These are phyloP conservation scores for Eucalyptus curtisii DNA, from an alignment of 345 rosid genomes.

Conservation along the genomic window DNA sequence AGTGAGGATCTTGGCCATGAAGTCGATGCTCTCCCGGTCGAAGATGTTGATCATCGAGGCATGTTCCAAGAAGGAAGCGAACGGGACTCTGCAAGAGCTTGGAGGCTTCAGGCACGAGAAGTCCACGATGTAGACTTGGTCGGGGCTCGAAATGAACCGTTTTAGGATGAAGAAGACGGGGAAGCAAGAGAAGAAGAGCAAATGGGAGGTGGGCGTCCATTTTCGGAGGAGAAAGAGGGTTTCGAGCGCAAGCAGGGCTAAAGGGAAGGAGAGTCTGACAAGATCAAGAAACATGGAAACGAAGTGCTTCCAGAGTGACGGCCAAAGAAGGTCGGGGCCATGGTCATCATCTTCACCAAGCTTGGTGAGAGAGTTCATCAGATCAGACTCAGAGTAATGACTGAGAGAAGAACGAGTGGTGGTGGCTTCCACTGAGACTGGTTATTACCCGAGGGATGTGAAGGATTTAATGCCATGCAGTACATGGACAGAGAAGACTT, in stretches of 20 bases:
- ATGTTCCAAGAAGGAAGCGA: slow-evolving; percentile 26
- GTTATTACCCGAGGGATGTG: not conserved
- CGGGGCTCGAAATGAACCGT: not conserved
- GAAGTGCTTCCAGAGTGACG: not conserved
- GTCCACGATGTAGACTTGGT: slow-evolving; percentile 30
- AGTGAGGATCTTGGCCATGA: slow-evolving; percentile 42
- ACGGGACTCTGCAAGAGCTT: slow-evolving; percentile 16
- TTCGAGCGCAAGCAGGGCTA: not conserved
- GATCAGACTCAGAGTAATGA: not conserved
- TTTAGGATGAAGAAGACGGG: not conserved
- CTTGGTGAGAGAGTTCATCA: not conserved
- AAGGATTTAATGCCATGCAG: not conserved
- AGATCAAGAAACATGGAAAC: not conserved
- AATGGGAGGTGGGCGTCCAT: slow-evolving; percentile 3
- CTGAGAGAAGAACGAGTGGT: not conserved
- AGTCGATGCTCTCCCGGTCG: slow-evolving; percentile 25
- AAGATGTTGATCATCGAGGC: slow-evolving; percentile 14
- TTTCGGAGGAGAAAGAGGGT: not conserved
- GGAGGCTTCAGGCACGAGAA: slow-evolving; percentile 46
- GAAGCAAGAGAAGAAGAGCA: not conserved
- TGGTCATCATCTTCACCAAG: not conserved
- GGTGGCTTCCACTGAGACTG: not conserved
- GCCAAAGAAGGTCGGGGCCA: not conserved
- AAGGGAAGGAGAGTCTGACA: not conserved
- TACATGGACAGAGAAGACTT: not conserved